Base-by-base conservation (phyloP, 169 alveolate genomes). In the Plasmodium vinckei region DNA sequence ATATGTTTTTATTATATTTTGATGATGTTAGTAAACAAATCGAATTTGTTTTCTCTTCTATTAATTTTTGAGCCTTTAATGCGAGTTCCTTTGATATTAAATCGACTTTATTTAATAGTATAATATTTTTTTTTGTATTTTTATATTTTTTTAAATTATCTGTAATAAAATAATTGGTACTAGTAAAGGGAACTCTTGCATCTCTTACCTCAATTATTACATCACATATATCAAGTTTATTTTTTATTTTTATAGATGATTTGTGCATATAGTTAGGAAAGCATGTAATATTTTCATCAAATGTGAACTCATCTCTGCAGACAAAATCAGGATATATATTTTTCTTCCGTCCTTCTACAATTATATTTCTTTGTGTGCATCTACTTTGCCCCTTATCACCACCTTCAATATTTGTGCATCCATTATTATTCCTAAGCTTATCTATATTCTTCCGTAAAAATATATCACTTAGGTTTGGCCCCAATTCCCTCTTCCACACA, bases 111-210 rank as follows among this genome's bases (percentile, higher is more conserved):
- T 92, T 92, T 59, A 92, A 77, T 5, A 92, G 42, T 27, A 92
- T 88, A 33, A 92, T 70, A 27, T 93, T 79, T 72, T 67, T 54
- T 42, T 51, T 64, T 12, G 44, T 54, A 12, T 73, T 39, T 42
- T 13, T 49, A 15, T 64, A 15, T 67, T 65, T 65, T 54, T 61
- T 57, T 54, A 65, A 17, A 44, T 47, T 68, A 9, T 72, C 87
- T 13, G 70, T 87, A 23, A 91, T 69, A 72, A 91, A 91, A 33
- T 61, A 56, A 17, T 87, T 89, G 12, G 92, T 68, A 57, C 92
- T 64, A n/a, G 93, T 89, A 23, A 92, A 72, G 1, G 95, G 95
- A 21, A 91, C 57, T 12, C 95, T 49, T 19, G 95, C 95, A 64
- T 92, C 95, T 4, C 94, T 23, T 7, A 86, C 95, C 75, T 86